Evolutionary conservation across 495 filamentous ascomycete genomes (phyloP).

Genomic region (Aspergillus heteromorphus): DNA sequence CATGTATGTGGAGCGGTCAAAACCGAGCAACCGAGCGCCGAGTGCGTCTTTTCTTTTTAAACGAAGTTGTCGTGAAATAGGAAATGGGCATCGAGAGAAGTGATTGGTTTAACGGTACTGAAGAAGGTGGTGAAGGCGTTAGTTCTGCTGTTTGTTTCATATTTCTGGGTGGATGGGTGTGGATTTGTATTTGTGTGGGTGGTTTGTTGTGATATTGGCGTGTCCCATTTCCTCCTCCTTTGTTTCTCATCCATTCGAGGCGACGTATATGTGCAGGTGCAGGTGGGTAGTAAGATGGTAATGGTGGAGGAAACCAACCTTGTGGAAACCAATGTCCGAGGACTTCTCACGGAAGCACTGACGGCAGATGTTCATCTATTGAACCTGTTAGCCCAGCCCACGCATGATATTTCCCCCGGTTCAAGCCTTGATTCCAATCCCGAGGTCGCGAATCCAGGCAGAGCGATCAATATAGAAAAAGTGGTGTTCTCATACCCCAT

Average conservation of each 20-base stretch:
- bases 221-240: neutral
- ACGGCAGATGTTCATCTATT: conserved; percentile 88
- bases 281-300: neutral
- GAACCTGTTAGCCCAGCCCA: conserved; percentile 10
- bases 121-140: conserved; percentile 13
- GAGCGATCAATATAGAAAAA: no score
- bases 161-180: neutral
- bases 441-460: neutral
- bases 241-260: neutral
- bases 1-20: no score
- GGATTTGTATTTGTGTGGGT: neutral
- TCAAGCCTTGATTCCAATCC: neutral
- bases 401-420: neutral
- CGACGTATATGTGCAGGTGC: neutral
- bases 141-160: conserved; percentile 7
- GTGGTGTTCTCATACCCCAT: conserved; percentile 70
- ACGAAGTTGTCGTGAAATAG: conserved; percentile 31
- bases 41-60: conserved; percentile 14
- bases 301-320: conserved; percentile 52
- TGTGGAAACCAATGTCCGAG: conserved; percentile 92
- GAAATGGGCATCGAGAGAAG: conserved; percentile 26
- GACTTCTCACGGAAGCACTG: conserved; percentile 99
- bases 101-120: conserved; percentile 52
- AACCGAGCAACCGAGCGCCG: conserved; percentile 23
- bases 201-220: neutral